phyloP scores from a whole-genome alignment of 352 stramenopile genomes.

The Phytophthora foliorum region DNA sequence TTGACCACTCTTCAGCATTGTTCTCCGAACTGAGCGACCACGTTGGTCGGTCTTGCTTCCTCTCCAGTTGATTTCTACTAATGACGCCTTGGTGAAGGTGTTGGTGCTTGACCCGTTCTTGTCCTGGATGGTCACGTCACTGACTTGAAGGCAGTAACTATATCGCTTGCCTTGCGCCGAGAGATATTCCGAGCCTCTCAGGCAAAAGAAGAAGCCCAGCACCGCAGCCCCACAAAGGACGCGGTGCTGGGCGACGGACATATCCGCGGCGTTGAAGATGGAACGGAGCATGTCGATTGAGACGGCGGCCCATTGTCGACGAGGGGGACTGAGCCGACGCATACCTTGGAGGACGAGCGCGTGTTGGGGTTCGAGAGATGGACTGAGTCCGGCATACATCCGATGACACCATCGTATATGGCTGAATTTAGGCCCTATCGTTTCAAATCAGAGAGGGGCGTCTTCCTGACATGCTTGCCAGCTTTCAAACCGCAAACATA shows the following conservation, averaged over 20 bases:
- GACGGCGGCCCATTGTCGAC: constrained; percentile 3
- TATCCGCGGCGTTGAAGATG: not conserved
- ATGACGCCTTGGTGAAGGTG: constrained; percentile 2
- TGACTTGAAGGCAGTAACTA: constrained; percentile 14
- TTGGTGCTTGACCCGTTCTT: not conserved
- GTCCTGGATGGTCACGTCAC: constrained; percentile 6
- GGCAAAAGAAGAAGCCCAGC: constrained; percentile 22
- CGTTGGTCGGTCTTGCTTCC: constrained; percentile 15
- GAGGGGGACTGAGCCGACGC: not conserved
- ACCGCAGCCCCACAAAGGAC: constrained; percentile 25
- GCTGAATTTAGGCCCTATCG: constrained; percentile 1
- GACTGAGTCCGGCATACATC: not conserved
- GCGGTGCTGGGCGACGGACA: constrained; percentile 22
- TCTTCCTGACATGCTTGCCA: not conserved
- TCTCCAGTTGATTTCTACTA: constrained; percentile 1
- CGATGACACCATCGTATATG: constrained; percentile 2
- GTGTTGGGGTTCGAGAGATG: not conserved
- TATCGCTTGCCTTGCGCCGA: not conserved
- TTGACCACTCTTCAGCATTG: constrained; percentile 10
- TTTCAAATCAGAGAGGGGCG: constrained; percentile 5
- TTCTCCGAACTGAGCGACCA: not conserved
- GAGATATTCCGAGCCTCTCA: constrained; percentile 15
- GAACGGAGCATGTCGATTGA: constrained; percentile 6
- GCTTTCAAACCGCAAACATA: constrained; percentile 15
- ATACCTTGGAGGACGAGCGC: constrained; percentile 2